Conservation (phyloP, 345 rosid species). For the Noccaea caerulescens region DNA sequence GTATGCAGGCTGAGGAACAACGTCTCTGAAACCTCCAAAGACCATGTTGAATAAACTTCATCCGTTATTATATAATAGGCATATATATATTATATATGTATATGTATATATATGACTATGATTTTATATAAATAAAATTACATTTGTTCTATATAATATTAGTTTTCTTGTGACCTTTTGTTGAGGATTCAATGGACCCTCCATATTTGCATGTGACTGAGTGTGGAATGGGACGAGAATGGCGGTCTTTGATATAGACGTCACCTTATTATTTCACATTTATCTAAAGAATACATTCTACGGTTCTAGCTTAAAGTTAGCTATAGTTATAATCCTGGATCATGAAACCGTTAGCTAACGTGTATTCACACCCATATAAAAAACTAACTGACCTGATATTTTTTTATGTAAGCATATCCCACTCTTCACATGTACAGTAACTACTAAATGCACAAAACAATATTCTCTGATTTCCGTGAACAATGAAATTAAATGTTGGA, state of each 20-base stretch:
- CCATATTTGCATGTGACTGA: slow-evolving; percentile 46
- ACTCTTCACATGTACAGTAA: not conserved
- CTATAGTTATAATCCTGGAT: not conserved
- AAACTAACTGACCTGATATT: not conserved
- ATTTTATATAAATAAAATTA: slow-evolving; percentile 27
- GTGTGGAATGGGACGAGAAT: slow-evolving; percentile 42
- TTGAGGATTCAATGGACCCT: slow-evolving; percentile 47
- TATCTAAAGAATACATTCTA: slow-evolving; percentile 10
- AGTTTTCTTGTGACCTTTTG: slow-evolving; percentile 42
- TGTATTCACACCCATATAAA: not conserved
- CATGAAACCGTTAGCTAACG: not conserved
- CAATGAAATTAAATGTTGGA: not conserved
- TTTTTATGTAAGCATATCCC: not conserved
- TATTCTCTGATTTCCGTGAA: not conserved
- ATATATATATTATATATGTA: not conserved
- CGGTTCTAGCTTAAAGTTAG: not conserved
- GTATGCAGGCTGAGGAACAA: slow-evolving; percentile 46
- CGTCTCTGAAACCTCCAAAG: slow-evolving; percentile 40
- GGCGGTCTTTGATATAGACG: slow-evolving; percentile 44
- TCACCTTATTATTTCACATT: slow-evolving; percentile 32
- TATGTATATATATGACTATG: not conserved
- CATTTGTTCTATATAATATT: slow-evolving; percentile 35
- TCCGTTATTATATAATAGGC: slow-evolving; percentile 17
- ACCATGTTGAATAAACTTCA: slow-evolving; percentile 41
- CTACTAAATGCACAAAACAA: not conserved